Percentiles rank a stretch among this genome's conserved stretches.
Conservation (phyloP, 768 basidiomycete species). For the Xerocomus spinulosus region DNA sequence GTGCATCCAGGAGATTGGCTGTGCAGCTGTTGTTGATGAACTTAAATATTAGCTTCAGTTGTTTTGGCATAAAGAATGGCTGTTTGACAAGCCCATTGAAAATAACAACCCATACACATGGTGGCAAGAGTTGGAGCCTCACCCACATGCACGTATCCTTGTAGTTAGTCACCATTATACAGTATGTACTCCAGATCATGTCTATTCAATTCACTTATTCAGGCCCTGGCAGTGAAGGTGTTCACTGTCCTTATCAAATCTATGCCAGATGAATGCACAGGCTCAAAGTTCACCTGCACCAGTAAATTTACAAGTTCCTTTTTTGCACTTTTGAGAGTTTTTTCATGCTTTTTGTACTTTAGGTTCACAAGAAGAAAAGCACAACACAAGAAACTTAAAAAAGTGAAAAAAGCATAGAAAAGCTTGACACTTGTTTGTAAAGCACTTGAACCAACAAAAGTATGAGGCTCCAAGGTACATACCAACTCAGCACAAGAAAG, state of each 20-base stretch:
- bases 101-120: background rate
- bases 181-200: no score
- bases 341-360: no score
- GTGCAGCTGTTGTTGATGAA: background rate
- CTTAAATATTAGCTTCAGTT: background rate
- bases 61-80: background rate
- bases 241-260: background rate
- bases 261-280: background rate
- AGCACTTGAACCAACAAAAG: no score
- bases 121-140: background rate
- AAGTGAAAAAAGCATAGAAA: no score
- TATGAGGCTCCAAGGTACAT: no score
- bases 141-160: background rate
- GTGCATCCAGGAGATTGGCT: background rate
- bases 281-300: background rate
- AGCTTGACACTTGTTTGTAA: no score
- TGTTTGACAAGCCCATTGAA: background rate
- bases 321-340: no score
- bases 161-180: background rate
- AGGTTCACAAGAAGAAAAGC: no score
- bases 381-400: no score
- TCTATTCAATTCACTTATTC: background rate
- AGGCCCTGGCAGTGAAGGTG: background rate
- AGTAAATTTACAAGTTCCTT: no score
- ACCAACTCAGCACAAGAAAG: no score